Percentiles rank a stretch among this genome's conserved stretches.
phyloP scores from a whole-genome alignment of 495 filamentous ascomycete species.

The Staphylotrichum tortipilum region DNA sequence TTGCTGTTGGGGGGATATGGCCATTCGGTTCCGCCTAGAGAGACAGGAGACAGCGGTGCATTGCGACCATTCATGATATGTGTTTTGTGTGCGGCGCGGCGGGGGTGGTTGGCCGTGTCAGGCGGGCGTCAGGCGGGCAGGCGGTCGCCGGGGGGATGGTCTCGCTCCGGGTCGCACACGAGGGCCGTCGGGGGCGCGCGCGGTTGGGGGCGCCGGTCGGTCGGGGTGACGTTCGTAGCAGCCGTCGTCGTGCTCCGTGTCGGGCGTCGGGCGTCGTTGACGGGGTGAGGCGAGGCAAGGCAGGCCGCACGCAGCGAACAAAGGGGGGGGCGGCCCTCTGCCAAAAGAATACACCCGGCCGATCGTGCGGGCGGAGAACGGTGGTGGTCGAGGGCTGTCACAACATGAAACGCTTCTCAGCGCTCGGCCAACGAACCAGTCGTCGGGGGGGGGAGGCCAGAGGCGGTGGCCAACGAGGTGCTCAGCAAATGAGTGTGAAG shows the following conservation, averaged over 20 bases:
- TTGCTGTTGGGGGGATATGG: slow-evolving; percentile 57
- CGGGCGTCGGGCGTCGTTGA: no score
- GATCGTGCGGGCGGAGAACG: neutral
- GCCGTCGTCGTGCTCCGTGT: no score
- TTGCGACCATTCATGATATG: slow-evolving; percentile 43
- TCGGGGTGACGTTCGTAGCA: no score
- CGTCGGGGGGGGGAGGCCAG: neutral
- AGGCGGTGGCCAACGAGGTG: neutral
- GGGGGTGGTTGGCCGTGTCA: slow-evolving; percentile 12
- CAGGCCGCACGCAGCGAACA: neutral
- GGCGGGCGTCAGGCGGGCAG: slow-evolving; percentile 10
- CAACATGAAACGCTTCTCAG: slow-evolving; percentile 16
- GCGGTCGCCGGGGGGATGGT: no score
- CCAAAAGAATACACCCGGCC: neutral
- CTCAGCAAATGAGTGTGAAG: neutral
- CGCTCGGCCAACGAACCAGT: slow-evolving; percentile 8
- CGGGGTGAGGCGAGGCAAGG: neutral
- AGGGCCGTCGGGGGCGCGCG: no score
- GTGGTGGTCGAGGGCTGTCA: slow-evolving; percentile 2
- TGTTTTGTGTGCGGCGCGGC: slow-evolving; percentile 6
- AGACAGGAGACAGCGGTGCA: slow-evolving; percentile 74
- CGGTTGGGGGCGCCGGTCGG: no score
- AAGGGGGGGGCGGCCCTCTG: neutral
- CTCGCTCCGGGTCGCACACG: no score
- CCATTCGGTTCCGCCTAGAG: slow-evolving; percentile 79